Percentiles rank a stretch among this genome's conserved stretches.
phyloP scores from a whole-genome alignment of 192 early-diverging fungal genomes.

The Polychytrium aggregatum region DNA sequence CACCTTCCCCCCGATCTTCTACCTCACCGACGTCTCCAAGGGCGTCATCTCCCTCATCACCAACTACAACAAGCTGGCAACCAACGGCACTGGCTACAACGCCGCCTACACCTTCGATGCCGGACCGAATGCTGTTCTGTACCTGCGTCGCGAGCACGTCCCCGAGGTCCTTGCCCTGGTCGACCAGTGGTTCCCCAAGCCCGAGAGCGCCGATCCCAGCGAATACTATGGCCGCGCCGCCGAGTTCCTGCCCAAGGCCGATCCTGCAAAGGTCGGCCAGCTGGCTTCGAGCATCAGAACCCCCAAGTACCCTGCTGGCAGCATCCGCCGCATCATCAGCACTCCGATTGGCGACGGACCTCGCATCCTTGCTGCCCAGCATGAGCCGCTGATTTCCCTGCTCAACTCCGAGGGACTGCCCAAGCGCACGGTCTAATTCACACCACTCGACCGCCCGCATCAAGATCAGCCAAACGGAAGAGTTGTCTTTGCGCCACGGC shows the following conservation, averaged over 20 bases:
- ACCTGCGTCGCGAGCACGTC: slow-evolving; percentile 70
- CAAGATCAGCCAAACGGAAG: too few relatives aligned
- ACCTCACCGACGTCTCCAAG: slow-evolving; percentile 91
- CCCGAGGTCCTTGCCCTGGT: slow-evolving; percentile 74
- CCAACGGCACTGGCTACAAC: slow-evolving; percentile 32
- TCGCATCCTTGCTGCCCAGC: slow-evolving; percentile 48
- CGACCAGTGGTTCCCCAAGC: slow-evolving; percentile 70
- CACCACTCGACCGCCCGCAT: too few relatives aligned
- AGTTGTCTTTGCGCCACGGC: too few relatives aligned
- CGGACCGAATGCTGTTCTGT: slow-evolving; percentile 97
- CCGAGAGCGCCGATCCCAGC: slow-evolving; percentile 1
- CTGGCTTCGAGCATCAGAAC: slow-evolving; percentile 16
- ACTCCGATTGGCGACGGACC: slow-evolving; percentile 89
- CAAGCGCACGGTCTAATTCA: too few relatives aligned
- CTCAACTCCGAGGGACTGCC: slow-evolving; percentile 56
- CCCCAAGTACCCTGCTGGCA: slow-evolving; percentile 34
- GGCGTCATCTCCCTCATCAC: slow-evolving; percentile 75
- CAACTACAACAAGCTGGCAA: slow-evolving; percentile 60
- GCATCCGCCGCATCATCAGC: slow-evolving; percentile 80
- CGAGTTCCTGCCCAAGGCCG: slow-evolving; percentile 30
- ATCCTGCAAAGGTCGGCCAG: slow-evolving; percentile 37
- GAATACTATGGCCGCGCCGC: slow-evolving; percentile 37
- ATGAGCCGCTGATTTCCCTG: slow-evolving; percentile 32
- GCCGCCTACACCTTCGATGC: slow-evolving; percentile 99
- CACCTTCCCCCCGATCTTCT: slow-evolving; percentile 96